phyloP scores from a whole-genome alignment of 106 monocot genomes.

The Dendrobium nobile region DNA sequence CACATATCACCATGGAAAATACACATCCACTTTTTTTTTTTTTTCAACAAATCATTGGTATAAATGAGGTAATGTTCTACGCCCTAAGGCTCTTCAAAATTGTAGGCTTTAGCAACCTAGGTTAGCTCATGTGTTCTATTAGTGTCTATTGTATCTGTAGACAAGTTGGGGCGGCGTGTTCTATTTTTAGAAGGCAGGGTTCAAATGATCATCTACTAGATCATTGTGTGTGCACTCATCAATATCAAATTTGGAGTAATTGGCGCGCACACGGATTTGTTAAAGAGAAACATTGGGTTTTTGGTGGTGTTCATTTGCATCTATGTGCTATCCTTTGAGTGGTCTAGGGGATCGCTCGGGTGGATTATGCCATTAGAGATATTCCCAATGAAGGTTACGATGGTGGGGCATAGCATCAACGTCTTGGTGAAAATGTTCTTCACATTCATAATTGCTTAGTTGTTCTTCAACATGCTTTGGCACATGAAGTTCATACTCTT shows the following conservation, averaged over 20 bases:
- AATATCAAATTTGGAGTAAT: slow-evolving; percentile 9
- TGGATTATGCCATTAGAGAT: slow-evolving; percentile 25
- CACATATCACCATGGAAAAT: slow-evolving; percentile 36
- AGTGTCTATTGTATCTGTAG: slow-evolving; percentile 25
- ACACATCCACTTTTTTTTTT: slow-evolving; percentile 29
- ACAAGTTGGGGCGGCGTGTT: slow-evolving; percentile 11
- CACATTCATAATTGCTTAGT: slow-evolving; percentile 26
- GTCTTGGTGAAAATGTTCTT: slow-evolving; percentile 25
- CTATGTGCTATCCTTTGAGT: slow-evolving; percentile 20
- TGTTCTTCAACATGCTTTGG: slow-evolving; percentile 23
- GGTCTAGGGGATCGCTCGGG: slow-evolving; percentile 24
- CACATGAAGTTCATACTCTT: slow-evolving; percentile 30
- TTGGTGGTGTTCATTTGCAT: slow-evolving; percentile 13
- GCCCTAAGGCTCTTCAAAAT: slow-evolving; percentile 56
- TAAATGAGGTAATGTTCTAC: slow-evolving; percentile 61
- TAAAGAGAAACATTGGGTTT: background rate
- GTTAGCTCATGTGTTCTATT: slow-evolving; percentile 41
- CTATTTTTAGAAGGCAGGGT: slow-evolving; percentile 16
- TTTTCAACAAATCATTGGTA: slow-evolving; percentile 59
- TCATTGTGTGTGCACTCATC: slow-evolving; percentile 14
- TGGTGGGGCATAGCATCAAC: slow-evolving; percentile 23
- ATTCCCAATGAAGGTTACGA: slow-evolving; percentile 19
- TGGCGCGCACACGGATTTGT: background rate
- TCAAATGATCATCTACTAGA: slow-evolving; percentile 20
- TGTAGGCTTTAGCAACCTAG: slow-evolving; percentile 38